These are phyloP conservation scores for Uronychia binucleata DNA, from an alignment of 73 alveolate species.

Conservation along the genomic window DNA sequence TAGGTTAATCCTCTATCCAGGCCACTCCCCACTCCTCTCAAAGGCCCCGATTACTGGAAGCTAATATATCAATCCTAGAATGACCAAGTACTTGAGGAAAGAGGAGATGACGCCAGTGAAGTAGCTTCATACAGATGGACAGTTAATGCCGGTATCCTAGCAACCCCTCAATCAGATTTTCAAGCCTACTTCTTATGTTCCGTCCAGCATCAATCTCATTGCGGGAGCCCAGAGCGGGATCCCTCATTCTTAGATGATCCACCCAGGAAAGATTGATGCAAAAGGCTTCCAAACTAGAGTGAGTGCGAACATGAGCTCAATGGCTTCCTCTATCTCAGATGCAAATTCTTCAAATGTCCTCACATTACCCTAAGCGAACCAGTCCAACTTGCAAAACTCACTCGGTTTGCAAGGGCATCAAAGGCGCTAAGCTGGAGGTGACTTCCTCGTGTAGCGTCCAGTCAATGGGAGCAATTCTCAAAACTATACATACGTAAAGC, in stretches of 20 bases:
- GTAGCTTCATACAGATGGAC: background rate
- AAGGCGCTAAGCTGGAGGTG: too few species aligned
- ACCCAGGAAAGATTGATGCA: too few species aligned
- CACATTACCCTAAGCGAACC: background rate
- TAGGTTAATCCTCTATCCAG: background rate
- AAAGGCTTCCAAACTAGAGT: too few species aligned
- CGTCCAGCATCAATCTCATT: background rate
- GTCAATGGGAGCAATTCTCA: too few species aligned
- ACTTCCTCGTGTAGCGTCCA: too few species aligned
- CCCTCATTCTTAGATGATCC: too few species aligned
- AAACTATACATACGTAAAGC: too few species aligned
- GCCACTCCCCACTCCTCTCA: background rate
- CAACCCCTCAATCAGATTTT: background rate
- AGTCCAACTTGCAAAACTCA: background rate
- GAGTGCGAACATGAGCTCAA: background rate
- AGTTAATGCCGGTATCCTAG: background rate
- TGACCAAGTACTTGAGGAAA: too few species aligned
- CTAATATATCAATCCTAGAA: background rate
- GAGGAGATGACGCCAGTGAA: background rate
- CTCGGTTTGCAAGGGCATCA: background rate
- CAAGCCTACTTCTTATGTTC: background rate
- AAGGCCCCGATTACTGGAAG: background rate
- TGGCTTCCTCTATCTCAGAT: background rate
- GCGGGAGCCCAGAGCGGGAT: background rate
- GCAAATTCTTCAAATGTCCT: background rate